Percentiles rank a stretch among this genome's conserved stretches.
These are phyloP conservation scores for Trametes hirsuta DNA, from an alignment of 1,284 basidiomycete species.

Conservation along the genomic window DNA sequence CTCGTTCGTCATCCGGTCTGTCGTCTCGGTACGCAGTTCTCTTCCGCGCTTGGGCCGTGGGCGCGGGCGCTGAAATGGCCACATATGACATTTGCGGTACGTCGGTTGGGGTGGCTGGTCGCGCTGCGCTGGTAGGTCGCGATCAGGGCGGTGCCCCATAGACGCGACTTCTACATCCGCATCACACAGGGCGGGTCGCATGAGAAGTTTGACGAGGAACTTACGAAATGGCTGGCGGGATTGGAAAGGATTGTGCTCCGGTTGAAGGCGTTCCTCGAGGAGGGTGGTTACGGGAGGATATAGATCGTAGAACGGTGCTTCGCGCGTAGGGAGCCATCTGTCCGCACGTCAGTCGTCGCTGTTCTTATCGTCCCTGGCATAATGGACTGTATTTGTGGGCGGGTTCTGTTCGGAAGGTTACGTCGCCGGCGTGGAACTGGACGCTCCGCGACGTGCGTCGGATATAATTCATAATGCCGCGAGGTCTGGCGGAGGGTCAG, in stretches of 20 bases:
- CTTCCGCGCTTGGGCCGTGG: not conserved
- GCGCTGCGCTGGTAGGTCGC: slow-evolving; percentile 64
- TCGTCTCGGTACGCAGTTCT: slow-evolving; percentile 73
- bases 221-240: slow-evolving; percentile 80
- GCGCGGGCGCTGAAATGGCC: slow-evolving; percentile 1
- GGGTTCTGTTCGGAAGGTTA: slow-evolving; percentile 23
- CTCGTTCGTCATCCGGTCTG: slow-evolving; percentile 80
- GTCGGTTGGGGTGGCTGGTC: not conserved
- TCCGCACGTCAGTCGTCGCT: slow-evolving; percentile 8
- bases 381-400: slow-evolving; percentile 5
- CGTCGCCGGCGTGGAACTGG: slow-evolving; percentile 15
- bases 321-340: slow-evolving; percentile 11
- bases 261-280: slow-evolving; percentile 69
- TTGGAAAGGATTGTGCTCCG: slow-evolving; percentile 74
- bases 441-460: slow-evolving; percentile 13
- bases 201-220: slow-evolving; percentile 75
- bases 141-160: slow-evolving; percentile 90
- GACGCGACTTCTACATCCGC: slow-evolving; percentile 84
- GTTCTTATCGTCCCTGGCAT: slow-evolving; percentile 17
- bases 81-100: slow-evolving; percentile 1
- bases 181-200: slow-evolving; percentile 82
- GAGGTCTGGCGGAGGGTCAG: slow-evolving; percentile 12
- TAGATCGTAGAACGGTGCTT: slow-evolving; percentile 26
- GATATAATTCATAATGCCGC: slow-evolving; percentile 27
- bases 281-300: slow-evolving; percentile 68